phyloP scores from a whole-genome alignment of 805 yeast genomes.

The Wickerhamomyces bovis region DNA sequence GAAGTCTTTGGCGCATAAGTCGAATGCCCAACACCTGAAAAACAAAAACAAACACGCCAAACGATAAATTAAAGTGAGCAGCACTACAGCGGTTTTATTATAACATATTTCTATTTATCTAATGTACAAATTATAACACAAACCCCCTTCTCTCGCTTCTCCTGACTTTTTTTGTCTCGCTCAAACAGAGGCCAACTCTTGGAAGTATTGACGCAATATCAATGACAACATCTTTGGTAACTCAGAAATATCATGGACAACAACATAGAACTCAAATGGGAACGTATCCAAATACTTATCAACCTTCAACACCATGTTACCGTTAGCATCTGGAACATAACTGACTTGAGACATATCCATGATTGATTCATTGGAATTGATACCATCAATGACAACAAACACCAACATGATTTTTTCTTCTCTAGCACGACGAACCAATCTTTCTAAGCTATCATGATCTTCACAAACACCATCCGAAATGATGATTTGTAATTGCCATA shows the following conservation, averaged over 20 bases:
- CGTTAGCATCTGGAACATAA: conserved; percentile 64
- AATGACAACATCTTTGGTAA: conserved; percentile 87
- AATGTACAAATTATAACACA: neutral
- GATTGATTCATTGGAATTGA: conserved; percentile 77
- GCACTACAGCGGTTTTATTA: neutral
- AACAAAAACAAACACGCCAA: too few species aligned
- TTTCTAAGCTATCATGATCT: conserved; percentile 76
- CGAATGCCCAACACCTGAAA: too few species aligned
- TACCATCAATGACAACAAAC: conserved; percentile 89
- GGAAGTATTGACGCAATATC: conserved; percentile 87
- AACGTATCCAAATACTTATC: conserved; percentile 83
- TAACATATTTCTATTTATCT: neutral
- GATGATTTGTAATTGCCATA: conserved; percentile 92
- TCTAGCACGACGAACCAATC: conserved; percentile 85
- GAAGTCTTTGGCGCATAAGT: too few species aligned
- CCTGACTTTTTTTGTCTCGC: neutral
- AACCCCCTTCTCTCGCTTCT: neutral
- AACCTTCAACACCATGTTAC: conserved; percentile 68
- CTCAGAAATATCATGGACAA: conserved; percentile 83
- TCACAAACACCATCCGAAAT: conserved; percentile 97
- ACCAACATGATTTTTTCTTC: conserved; percentile 93
- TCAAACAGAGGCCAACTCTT: conserved; percentile 48
- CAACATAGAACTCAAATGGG: conserved; percentile 96
- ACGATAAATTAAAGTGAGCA: neutral
- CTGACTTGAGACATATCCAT: conserved; percentile 92